Conservation (phyloP, 1,139 yeast genomes). For the Blastobotrys apis region DNA sequence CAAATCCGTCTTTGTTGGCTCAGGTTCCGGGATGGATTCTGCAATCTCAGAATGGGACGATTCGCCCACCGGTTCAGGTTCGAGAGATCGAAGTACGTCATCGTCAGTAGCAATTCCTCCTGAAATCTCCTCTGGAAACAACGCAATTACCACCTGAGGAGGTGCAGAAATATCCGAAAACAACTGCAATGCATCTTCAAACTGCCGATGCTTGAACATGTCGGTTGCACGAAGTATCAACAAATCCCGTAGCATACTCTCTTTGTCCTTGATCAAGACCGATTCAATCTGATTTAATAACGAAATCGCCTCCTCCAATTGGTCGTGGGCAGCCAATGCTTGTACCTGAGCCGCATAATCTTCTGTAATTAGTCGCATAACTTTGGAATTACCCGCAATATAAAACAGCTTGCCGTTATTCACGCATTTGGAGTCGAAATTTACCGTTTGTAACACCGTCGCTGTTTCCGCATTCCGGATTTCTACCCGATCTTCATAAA, state of each 20-base stretch:
- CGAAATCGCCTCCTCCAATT: constrained; percentile 42
- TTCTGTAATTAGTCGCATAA: constrained; percentile 27
- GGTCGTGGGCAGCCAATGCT: constrained; percentile 20
- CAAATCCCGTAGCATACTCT: constrained; percentile 41
- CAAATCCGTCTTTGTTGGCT: constrained; percentile 14
- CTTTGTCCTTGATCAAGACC: constrained; percentile 34
- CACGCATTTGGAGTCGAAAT: constrained; percentile 20
- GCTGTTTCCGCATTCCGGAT: constrained; percentile 34
- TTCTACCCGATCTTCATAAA: constrained; percentile 24
- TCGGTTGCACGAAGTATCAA: constrained; percentile 42
- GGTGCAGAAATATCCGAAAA: constrained; percentile 56
- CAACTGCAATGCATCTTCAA: constrained; percentile 41
- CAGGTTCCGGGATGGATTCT: constrained; percentile 3
- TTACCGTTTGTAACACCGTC: constrained; percentile 25
- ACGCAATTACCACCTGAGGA: constrained; percentile 46
- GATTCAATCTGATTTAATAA: constrained; percentile 38
- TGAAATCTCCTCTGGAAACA: constrained; percentile 42
- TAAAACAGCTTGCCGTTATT: constrained; percentile 24
- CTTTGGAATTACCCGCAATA: constrained; percentile 27
- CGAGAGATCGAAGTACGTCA: background rate
- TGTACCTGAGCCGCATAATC: constrained; percentile 35
- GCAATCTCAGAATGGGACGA: background rate
- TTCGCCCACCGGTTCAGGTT: background rate
- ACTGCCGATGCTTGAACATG: constrained; percentile 35
- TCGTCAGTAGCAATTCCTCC: constrained; percentile 17